Conservation (phyloP, 2,329 filamentous ascomycete species). For the Talaromyces islandicus region DNA sequence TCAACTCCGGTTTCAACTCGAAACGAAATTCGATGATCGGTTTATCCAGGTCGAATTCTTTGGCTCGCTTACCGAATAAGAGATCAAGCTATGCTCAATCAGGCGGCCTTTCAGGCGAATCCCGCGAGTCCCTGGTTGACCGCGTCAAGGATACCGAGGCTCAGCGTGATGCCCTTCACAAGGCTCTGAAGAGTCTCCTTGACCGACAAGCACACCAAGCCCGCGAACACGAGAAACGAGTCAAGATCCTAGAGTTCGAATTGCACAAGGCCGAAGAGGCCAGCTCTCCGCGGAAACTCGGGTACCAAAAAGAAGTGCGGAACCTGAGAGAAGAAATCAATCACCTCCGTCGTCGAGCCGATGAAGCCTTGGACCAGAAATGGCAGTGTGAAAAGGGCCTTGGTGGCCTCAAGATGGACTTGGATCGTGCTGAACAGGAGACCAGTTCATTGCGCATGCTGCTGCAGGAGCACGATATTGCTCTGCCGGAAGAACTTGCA, state of each 20-base stretch:
- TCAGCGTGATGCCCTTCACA: constrained; percentile 87
- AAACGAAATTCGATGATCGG: constrained; percentile 46
- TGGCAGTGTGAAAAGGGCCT: constrained; percentile 93
- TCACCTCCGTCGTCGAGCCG: constrained; percentile 74
- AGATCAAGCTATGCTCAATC: constrained; percentile 15
- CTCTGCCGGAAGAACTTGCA: constrained; percentile 57
- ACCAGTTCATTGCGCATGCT: constrained; percentile 74
- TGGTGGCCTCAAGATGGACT: constrained; percentile 85
- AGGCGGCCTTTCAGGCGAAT: constrained; percentile 52
- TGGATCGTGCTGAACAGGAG: constrained; percentile 91
- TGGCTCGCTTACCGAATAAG: constrained; percentile 51
- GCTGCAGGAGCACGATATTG: constrained; percentile 75
- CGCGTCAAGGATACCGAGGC: constrained; percentile 87
- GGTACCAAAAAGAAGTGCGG: constrained; percentile 78
- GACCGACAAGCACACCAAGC: constrained; percentile 81
- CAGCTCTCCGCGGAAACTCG: constrained; percentile 62
- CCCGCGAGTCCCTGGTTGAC: constrained; percentile 66
- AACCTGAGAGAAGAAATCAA: constrained; percentile 79
- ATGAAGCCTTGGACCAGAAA: constrained; percentile 91
- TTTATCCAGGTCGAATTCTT: constrained; percentile 61
- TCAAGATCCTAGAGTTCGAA: constrained; percentile 69
- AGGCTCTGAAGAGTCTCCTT: constrained; percentile 75
- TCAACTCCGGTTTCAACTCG: constrained; percentile 20
- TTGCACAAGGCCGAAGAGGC: constrained; percentile 63
- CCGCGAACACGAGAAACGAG: constrained; percentile 74